Conservation (phyloP, 805 yeast genomes). For the Saturnispora dispora region DNA sequence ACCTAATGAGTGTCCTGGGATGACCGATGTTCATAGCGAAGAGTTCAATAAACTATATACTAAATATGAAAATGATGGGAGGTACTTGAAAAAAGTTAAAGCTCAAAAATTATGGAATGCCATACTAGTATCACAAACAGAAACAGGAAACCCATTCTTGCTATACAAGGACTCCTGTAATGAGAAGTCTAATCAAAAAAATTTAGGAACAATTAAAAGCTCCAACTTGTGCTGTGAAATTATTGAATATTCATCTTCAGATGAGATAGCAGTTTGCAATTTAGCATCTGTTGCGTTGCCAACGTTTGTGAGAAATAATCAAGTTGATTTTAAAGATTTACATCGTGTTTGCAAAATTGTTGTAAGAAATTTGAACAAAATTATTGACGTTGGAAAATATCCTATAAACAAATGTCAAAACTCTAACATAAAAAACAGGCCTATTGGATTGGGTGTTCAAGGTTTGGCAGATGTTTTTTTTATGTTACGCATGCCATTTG, state of each 20-base stretch:
- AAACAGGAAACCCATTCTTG: constrained; percentile 95
- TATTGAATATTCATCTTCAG: constrained; percentile 84
- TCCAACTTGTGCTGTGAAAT: constrained; percentile 93
- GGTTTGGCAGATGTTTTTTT: constrained; percentile 89
- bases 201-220: constrained; percentile 85
- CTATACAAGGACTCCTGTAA: constrained; percentile 91
- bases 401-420: constrained; percentile 69
- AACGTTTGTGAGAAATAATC: constrained; percentile 43
- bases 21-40: constrained; percentile 74
- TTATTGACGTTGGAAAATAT: constrained; percentile 79
- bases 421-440: constrained; percentile 80
- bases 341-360: constrained; percentile 74
- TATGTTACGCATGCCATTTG: constrained; percentile 76
- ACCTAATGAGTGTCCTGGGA: constrained; percentile 82
- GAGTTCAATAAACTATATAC: constrained; percentile 68
- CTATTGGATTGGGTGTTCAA: constrained; percentile 97
- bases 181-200: constrained; percentile 79
- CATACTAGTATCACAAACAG: constrained; percentile 85
- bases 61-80: constrained; percentile 62
- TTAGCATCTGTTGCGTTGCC: constrained; percentile 89
- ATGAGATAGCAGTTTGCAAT: constrained; percentile 93
- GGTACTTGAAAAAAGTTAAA: constrained; percentile 53
- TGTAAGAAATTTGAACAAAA: constrained; percentile 65
- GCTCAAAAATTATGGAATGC: constrained; percentile 92
- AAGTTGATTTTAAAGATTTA: constrained; percentile 62